Evolutionary conservation across 805 yeast species (phyloP).

Genomic region (Spencermartinsiella europaea): DNA sequence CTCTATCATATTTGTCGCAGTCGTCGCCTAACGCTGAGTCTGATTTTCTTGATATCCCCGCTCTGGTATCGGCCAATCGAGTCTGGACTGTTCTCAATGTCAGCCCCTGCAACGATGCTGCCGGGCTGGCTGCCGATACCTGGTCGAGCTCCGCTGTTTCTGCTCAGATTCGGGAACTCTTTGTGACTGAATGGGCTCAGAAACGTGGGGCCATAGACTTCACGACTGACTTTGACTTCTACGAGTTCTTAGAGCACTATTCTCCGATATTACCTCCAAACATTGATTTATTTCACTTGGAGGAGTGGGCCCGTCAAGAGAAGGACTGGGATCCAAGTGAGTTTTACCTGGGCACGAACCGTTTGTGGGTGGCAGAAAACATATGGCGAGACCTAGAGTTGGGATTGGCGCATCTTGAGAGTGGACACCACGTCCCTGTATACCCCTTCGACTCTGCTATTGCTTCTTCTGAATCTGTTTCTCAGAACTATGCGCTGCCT

Average conservation of each 20-base stretch:
- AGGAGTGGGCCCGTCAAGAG: slow-evolving; percentile 33
- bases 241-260: slow-evolving; percentile 34
- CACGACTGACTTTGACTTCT: slow-evolving; percentile 37
- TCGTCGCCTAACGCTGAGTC: not conserved
- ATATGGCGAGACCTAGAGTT: slow-evolving; percentile 36
- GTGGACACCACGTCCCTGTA: not conserved
- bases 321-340: slow-evolving; percentile 31
- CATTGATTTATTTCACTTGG: slow-evolving; percentile 25
- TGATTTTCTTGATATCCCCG: not conserved
- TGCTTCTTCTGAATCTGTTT: not conserved
- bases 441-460: not conserved
- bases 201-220: slow-evolving; percentile 32
- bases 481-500: not conserved
- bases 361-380: slow-evolving; percentile 35
- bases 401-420: slow-evolving; percentile 9
- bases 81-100: slow-evolving; percentile 34
- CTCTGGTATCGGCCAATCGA: slow-evolving; percentile 28
- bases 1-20: slow-evolving; percentile 25
- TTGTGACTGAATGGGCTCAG: slow-evolving; percentile 35
- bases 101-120: slow-evolving; percentile 27
- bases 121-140: slow-evolving; percentile 21
- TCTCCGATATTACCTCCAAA: slow-evolving; percentile 29
- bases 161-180: slow-evolving; percentile 33
- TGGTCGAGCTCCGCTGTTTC: slow-evolving; percentile 36
- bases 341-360: slow-evolving; percentile 32